A percentile compares a stretch with the other conserved stretches of the same genome.
phyloP scores from a whole-genome alignment of 1,139 yeast species.

The Hemisphaericaspora subhashii region DNA sequence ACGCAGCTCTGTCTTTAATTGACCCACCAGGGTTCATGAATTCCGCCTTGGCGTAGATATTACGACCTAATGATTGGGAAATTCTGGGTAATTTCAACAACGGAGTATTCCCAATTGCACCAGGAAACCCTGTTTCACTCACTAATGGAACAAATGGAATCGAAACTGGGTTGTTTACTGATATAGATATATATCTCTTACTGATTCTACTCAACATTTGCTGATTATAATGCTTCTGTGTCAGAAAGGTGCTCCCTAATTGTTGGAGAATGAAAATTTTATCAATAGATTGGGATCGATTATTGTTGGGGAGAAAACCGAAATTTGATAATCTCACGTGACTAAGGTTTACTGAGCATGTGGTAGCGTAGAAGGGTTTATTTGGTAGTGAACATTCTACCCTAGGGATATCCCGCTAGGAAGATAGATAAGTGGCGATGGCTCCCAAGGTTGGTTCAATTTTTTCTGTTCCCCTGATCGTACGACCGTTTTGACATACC shows the following conservation, averaged over 20 bases:
- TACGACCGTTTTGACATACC: too few species aligned
- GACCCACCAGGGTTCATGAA: slow-evolving; percentile 95
- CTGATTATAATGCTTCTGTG: too few species aligned
- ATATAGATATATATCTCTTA: slow-evolving; percentile 23
- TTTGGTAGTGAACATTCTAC: not conserved
- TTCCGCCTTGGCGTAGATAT: slow-evolving; percentile 86
- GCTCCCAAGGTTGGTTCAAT: too few species aligned
- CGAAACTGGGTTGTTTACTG: slow-evolving; percentile 21
- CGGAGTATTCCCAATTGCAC: slow-evolving; percentile 89
- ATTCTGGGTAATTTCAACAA: slow-evolving; percentile 63
- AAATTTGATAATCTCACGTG: slow-evolving; percentile 5
- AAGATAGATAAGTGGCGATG: too few species aligned
- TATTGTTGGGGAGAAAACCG: not conserved
- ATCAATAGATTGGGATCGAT: too few species aligned
- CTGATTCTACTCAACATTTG: slow-evolving; percentile 14
- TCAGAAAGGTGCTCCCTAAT: too few species aligned
- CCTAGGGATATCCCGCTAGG: too few species aligned
- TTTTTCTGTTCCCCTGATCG: too few species aligned
- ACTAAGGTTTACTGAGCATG: not conserved
- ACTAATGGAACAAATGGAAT: slow-evolving; percentile 62
- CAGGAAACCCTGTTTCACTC: slow-evolving; percentile 62
- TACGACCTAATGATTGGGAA: slow-evolving; percentile 64
- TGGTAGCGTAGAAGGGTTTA: not conserved
- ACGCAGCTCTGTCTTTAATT: slow-evolving; percentile 88
- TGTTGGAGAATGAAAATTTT: too few species aligned